phyloP scores from a whole-genome alignment of 352 stramenopile species.

The Pythium sukuiense region DNA sequence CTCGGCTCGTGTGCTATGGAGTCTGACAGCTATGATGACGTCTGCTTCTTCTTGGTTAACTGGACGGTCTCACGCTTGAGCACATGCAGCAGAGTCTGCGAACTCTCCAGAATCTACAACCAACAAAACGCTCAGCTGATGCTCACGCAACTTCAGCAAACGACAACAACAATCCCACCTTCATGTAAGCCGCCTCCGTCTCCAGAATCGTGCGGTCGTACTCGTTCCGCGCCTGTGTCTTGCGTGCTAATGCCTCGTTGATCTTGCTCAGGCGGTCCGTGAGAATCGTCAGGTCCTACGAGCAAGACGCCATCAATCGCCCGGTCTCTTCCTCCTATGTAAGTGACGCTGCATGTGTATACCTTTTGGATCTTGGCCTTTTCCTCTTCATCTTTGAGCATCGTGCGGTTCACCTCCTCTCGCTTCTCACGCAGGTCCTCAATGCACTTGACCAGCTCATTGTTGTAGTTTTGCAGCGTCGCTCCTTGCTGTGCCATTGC shows the following conservation, averaged over 20 bases:
- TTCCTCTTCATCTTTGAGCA: slow-evolving; percentile 94
- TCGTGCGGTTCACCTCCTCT: slow-evolving; percentile 90
- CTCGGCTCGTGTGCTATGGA: not conserved
- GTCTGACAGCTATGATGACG: slow-evolving; percentile 48
- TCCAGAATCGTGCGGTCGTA: slow-evolving; percentile 95
- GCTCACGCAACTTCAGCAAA: too few species aligned
- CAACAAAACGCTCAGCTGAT: too few species aligned
- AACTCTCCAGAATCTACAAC: slow-evolving; percentile 91
- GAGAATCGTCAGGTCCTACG: slow-evolving; percentile 86
- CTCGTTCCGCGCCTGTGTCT: slow-evolving; percentile 90
- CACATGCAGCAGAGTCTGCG: slow-evolving; percentile 93
- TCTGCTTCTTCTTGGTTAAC: slow-evolving; percentile 95
- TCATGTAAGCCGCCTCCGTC: slow-evolving; percentile 94
- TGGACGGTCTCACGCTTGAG: slow-evolving; percentile 93
- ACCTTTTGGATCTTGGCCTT: slow-evolving; percentile 95
- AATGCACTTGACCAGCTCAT: slow-evolving; percentile 95
- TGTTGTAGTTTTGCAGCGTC: slow-evolving; percentile 96
- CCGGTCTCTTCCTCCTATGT: too few species aligned
- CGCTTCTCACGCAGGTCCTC: slow-evolving; percentile 92
- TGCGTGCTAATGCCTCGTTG: slow-evolving; percentile 89
- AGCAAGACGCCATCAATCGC: not conserved
- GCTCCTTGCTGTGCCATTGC: slow-evolving; percentile 89
- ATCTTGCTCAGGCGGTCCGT: slow-evolving; percentile 91
- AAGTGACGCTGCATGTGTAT: too few species aligned
- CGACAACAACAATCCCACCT: slow-evolving; percentile 49